Evolutionary conservation across 2,329 filamentous ascomycete species (phyloP), one percentile per base, ranked within the genome.

Genomic region (Endoconidiophora laricicola): DNA sequence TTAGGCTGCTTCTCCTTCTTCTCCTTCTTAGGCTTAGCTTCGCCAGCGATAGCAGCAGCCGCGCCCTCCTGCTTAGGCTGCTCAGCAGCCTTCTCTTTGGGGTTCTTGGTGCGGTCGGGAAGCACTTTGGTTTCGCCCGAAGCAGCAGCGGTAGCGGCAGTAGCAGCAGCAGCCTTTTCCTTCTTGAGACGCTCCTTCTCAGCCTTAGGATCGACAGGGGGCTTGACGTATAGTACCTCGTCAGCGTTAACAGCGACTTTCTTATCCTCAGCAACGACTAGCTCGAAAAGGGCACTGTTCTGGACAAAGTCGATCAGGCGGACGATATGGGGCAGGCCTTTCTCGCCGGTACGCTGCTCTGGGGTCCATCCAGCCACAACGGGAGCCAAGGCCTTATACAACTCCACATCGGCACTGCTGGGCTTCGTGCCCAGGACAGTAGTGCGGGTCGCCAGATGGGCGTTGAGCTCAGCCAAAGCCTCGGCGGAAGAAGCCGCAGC

Each of bases 171-270:
- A 26, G 82, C 84, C 73, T 94, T 94, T 69, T 94, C 87, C 72
- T 93, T 94, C 81, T 94, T 95, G 67, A 90, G 77, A 44, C 83
- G 79, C 74, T 95, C 88, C 72, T 95, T 95, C 73, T 95, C 90
- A 51, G 87, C 87, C 73, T 93, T 94, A 59, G 83, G 79, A 57
- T 94, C 87, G 55, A 90, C 78, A 18, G 84, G 84, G 58, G 90
- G 90, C 69, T 91, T 90, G 59, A 88, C 81, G 64, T 87, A 88
- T 55, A 86, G 74, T 53, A 96, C 76, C 58, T 88, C 82, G 59
- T 87, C 79, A 46, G 78, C 69, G 63, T 95, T 80, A 57, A 96
- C 76, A 57, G 69, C 68, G 59, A 95, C 68, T 72, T 91, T 94
- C 61, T 91, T 79, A 48, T 68, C 72, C 12, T 81, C 77, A 54